Base-by-base conservation (phyloP, 495 filamentous ascomycete species). In the Xylaria curta region DNA sequence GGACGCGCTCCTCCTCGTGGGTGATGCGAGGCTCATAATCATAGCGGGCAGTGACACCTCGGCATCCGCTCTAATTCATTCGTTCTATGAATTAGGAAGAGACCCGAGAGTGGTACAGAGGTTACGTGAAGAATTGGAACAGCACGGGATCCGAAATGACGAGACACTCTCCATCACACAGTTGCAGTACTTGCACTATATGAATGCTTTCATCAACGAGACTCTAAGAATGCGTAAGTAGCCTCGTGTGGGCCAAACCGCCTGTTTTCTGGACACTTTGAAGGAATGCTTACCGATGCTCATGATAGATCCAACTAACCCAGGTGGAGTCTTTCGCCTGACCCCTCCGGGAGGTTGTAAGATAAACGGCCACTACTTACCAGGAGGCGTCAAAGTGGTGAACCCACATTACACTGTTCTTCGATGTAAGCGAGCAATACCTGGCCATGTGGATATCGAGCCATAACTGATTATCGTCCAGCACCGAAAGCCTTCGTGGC, bases 1-100 rank as follows among this genome's bases (percentile, higher is more conserved):
- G 65, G 71, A 84, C 73, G 66, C 68, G 44, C 73, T 72, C 2
- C 78, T 78, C 42, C 54, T 86, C n/a, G 68, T 79, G 28, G 73
- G 80, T 9, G 78, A 82, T 60, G 79, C 80, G 0, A 79, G 83
- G 58, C 69, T 83, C 28, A 81, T 83, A 42, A 79, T 86, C 53
- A 81, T 86, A 33, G 86, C 85, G 1, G 87, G 86, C 0, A 83
- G 80, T n/a, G 87, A 88, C 70, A 88, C 85, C 15, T 84, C 85
- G 0, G 84, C 85, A 3, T 83, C 83, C 19, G 76, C 82, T 0
- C 76, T 88, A 0, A 81, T 82, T 36, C 80, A 84, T 12, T 77
- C 87, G 24, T 80, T 89, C 31, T 88, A 87, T 70, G 78, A 87
- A 70, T 74, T 89, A 15, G 79, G 87, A 1, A 83, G 82, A 53